Base-by-base conservation (phyloP, 164 flowering plant species). In the Euptelea pleiosperma region DNA sequence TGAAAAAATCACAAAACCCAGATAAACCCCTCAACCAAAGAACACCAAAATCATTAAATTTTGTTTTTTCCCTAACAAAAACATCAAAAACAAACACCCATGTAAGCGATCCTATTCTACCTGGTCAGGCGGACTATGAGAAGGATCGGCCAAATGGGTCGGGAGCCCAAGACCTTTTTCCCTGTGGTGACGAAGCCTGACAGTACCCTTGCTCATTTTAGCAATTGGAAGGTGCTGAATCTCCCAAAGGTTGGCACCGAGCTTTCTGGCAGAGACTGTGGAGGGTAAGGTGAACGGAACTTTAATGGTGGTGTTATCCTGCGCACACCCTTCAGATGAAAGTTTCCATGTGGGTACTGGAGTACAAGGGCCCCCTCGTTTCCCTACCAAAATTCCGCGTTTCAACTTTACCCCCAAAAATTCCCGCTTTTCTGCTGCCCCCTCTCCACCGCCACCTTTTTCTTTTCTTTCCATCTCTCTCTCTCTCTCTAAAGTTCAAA, bases 241-340 rank as follows among this genome's bases (percentile, higher is more conserved):
- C 66, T 85, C 90, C 95, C 92, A 83, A 42, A 90, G 81, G 46
- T 52, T 79, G 4, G 92, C 87, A 40, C 75, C 82, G 21, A 90
- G 85, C 70, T 80, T 84, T 59, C 92, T 79, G 4, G 90, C 90
- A 71, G 94, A 85, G 41, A 77, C 70, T 0, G 70, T 47, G 40
- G 69, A 19, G 16, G 59, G 58, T 36, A 40, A 9, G 9, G 43
- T 50, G 44, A 60, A 64, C 29, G 65, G 53, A 16, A 67, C 66
- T 15, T 69, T 29, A 37, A 33, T n/a, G 33, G 37, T 22, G 53
- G 16, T 15, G 10, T 22, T n/a, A 3, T 57, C 33, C 3, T 34
- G 61, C 21, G 25, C 46, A n/a, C 18, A 46, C 50, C 30, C 51
- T 2, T 19, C 29, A 25, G 37, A 12, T 28, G 71, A 72, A 28